Base-by-base conservation (phyloP, 1,284 basidiomycete species). In the Irpex sp. region DNA sequence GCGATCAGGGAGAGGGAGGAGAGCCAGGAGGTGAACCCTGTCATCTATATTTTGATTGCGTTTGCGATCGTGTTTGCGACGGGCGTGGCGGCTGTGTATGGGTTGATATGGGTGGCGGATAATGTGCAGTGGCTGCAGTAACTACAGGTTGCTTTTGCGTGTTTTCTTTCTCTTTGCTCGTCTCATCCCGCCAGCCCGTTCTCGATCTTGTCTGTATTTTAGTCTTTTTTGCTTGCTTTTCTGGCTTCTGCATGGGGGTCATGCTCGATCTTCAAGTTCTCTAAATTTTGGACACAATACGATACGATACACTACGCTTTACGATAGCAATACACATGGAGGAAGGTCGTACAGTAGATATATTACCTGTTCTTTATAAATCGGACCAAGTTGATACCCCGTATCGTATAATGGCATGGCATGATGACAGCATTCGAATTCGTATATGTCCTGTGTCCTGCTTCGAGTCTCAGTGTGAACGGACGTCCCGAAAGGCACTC, bases 1-100 rank as follows among this genome's bases (percentile, higher is more conserved):
- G 64, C 71, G 23, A 10, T 54, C 1, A 16, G 52, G 9, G 57
- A 73, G 49, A 37, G 51, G 51, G 47, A 21, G 69, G 62, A 58
- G 14, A 19, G 35, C 19, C 19, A 42, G 10, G 37, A 8, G 5
- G 7, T 7, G 18, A 57, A 61, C 23, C 54, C 59, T 12, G n/a
- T 55, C 56, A 58, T 58, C 51, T 63, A 58, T 45, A 47, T 61
- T 49, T 42, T 33, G 10, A 21, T 57, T 16, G 56, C 58, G 42
- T 61, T 64, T 39, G 45, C 16, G 23, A 45, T 60, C 37, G 57
- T 64, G 49, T 33, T 57, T 6, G 52, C 55, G 33, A 35, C 62
- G 10, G 47, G 52, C 39, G 28, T 64, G 37, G 58, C 48, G 23
- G 49, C 59, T 12, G 56, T 58, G 45, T 63, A 58, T 52, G 59